Percentiles rank a stretch among this genome's conserved stretches.
Evolutionary conservation across 1,284 basidiomycete species (phyloP).

Genomic region (Fomitopsis schrenkii): DNA sequence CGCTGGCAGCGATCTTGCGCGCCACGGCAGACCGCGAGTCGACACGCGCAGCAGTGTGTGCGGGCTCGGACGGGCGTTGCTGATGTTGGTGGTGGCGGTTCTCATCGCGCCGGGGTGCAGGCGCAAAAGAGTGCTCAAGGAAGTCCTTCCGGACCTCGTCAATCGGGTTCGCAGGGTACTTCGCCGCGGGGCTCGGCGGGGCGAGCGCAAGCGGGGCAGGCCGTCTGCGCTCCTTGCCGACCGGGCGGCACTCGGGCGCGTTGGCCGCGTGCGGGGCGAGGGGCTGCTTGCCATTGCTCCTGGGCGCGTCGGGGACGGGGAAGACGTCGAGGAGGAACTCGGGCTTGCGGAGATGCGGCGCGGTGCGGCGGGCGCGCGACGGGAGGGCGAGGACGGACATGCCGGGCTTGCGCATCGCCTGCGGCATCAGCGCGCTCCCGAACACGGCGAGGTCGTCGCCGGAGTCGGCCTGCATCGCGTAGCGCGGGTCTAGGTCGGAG

Average conservation of each 20-base stretch:
- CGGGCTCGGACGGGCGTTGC: background rate
- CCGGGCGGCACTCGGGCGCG: slow-evolving; percentile 7
- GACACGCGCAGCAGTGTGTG: background rate
- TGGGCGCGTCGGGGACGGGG: slow-evolving; percentile 19
- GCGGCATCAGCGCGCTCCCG: slow-evolving; percentile 20
- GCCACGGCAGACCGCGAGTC: slow-evolving; percentile 2
- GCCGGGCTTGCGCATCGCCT: slow-evolving; percentile 23
- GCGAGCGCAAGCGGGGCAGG: slow-evolving; percentile 26
- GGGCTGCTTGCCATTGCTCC: slow-evolving; percentile 2
- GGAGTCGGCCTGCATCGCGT: slow-evolving; percentile 41
- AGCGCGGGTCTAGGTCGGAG: slow-evolving; percentile 49
- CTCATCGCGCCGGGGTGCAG: slow-evolving; percentile 8
- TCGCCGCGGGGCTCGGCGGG: slow-evolving; percentile 23
- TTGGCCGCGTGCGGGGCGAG: slow-evolving; percentile 2
- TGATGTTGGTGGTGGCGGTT: background rate
- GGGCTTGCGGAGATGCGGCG: slow-evolving; percentile 30
- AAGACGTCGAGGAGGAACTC: slow-evolving; percentile 29
- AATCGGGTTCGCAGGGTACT: slow-evolving; percentile 26
- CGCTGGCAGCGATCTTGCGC: slow-evolving; percentile 7
- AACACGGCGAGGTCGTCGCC: slow-evolving; percentile 33
- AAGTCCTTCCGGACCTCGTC: slow-evolving; percentile 25
- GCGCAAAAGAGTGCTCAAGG: slow-evolving; percentile 26
- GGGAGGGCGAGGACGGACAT: slow-evolving; percentile 30
- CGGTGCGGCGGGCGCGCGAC: slow-evolving; percentile 26
- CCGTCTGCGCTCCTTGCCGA: slow-evolving; percentile 19